A percentile compares a stretch with the other conserved stretches of the same genome.
These are phyloP conservation scores for Tetratostichococcus sp. DNA, from an alignment of 139 green algal species.

Conservation along the genomic window DNA sequence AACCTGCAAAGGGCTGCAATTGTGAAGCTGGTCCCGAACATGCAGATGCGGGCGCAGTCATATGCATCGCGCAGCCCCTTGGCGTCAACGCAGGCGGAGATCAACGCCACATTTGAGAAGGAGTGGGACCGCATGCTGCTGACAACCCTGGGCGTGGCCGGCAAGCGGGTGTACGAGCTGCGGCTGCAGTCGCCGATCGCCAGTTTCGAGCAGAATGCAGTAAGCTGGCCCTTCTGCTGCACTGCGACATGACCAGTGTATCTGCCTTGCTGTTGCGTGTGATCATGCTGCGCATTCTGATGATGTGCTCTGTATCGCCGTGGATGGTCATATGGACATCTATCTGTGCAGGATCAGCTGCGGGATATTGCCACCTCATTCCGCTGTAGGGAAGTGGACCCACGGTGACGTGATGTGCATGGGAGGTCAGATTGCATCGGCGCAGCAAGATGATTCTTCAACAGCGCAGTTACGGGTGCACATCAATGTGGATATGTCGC, in stretches of 20 bases:
- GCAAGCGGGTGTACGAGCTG: constrained; percentile 77
- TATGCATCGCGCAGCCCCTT: constrained; percentile 78
- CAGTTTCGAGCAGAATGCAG: constrained; percentile 23
- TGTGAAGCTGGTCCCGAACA: too few species aligned
- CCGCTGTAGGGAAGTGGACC: constrained; percentile 40
- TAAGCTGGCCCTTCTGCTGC: too few species aligned
- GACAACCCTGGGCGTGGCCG: constrained; percentile 76
- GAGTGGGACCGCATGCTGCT: constrained; percentile 80
- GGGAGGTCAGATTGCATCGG: too few species aligned
- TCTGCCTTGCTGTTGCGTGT: too few species aligned
- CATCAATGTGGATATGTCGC: too few species aligned
- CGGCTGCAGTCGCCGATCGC: constrained; percentile 62
- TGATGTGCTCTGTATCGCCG: too few species aligned
- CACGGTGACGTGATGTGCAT: not conserved
- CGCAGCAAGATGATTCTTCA: too few species aligned
- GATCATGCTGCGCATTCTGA: too few species aligned
- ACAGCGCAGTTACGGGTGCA: too few species aligned
- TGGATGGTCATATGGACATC: too few species aligned
- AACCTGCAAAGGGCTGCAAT: too few species aligned
- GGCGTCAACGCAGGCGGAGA: constrained; percentile 47
- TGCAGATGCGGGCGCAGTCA: constrained; percentile 55
- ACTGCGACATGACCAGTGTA: too few species aligned
- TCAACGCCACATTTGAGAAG: constrained; percentile 23
- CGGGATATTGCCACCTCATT: constrained; percentile 42
- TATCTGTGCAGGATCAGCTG: constrained; percentile 19